Conservation (phyloP, 2,329 filamentous ascomycete genomes). For the Blastomyces parvus region DNA sequence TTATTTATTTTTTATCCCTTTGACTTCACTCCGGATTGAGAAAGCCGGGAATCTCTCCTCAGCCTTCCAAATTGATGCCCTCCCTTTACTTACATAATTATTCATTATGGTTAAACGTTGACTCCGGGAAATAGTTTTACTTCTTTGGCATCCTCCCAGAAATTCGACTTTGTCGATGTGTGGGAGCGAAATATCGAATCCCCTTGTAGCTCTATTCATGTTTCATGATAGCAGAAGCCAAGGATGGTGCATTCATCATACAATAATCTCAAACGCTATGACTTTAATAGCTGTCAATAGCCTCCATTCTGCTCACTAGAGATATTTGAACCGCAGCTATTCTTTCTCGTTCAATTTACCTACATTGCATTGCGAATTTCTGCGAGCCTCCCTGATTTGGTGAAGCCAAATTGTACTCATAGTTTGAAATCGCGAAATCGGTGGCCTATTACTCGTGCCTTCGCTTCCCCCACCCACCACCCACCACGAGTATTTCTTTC, state of each 20-base stretch:
- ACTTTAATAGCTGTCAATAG: neutral
- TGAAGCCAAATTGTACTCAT: too few species aligned
- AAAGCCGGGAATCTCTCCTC: neutral
- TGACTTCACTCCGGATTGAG: too few species aligned
- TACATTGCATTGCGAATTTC: too few species aligned
- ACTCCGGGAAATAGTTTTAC: neutral
- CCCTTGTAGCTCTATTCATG: neutral
- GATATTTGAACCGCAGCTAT: neutral
- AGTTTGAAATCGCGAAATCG: too few species aligned
- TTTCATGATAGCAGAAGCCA: too few species aligned
- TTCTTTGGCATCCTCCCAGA: neutral
- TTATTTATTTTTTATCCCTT: too few species aligned
- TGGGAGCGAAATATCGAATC: neutral
- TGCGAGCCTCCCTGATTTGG: neutral
- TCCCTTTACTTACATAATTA: neutral
- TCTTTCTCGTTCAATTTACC: neutral
- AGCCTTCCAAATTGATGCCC: neutral
- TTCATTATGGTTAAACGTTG: neutral
- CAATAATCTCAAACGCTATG: neutral
- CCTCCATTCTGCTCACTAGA: neutral
- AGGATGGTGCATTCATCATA: neutral
- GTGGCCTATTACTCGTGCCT: too few species aligned
- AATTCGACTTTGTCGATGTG: neutral
- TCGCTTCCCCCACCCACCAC: too few species aligned
- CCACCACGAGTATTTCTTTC: too few species aligned